Conservation (phyloP, 1,139 yeast species). For the Magnusiomyces magnusii region DNA sequence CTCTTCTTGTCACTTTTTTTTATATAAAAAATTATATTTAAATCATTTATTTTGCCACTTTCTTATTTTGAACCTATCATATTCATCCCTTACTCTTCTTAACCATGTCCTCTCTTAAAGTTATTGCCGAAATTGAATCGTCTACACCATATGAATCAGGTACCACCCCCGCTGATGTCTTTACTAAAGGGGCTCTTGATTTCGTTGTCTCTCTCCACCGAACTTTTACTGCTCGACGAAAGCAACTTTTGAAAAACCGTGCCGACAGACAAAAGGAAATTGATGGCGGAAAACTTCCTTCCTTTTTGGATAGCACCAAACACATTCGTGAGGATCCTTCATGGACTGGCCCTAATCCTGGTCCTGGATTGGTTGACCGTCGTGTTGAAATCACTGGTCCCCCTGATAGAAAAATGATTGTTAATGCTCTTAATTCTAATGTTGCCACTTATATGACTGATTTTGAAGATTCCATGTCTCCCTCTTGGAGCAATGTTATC, state of each 20-base stretch:
- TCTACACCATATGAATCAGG: conserved; percentile 14
- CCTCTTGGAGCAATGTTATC: conserved; percentile 79
- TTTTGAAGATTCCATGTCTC: conserved; percentile 67
- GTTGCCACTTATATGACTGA: conserved; percentile 72
- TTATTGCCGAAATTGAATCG: conserved; percentile 13
- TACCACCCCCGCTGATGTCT: conserved; percentile 32
- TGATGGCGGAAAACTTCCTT: conserved; percentile 63
- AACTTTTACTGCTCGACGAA: conserved; percentile 55
- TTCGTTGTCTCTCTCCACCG: conserved; percentile 70
- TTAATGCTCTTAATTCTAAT: conserved; percentile 59
- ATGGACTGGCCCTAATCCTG: conserved; percentile 72
- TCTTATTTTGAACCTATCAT: background rate
- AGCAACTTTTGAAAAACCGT: conserved; percentile 53
- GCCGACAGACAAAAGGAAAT: conserved; percentile 51
- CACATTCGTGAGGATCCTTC: conserved; percentile 61
- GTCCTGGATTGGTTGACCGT: conserved; percentile 65
- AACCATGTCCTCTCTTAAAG: conserved; percentile 8
- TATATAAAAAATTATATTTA: too few relatives aligned
- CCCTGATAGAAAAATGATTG: conserved; percentile 65
- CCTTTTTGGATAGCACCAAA: conserved; percentile 62
- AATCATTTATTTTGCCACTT: background rate
- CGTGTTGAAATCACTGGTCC: conserved; percentile 90
- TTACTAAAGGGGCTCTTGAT: conserved; percentile 61
- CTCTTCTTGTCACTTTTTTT: too few relatives aligned
- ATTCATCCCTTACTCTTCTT: background rate